phyloP scores from a whole-genome alignment of 805 yeast species.

The Saccharomyces mikatae region DNA sequence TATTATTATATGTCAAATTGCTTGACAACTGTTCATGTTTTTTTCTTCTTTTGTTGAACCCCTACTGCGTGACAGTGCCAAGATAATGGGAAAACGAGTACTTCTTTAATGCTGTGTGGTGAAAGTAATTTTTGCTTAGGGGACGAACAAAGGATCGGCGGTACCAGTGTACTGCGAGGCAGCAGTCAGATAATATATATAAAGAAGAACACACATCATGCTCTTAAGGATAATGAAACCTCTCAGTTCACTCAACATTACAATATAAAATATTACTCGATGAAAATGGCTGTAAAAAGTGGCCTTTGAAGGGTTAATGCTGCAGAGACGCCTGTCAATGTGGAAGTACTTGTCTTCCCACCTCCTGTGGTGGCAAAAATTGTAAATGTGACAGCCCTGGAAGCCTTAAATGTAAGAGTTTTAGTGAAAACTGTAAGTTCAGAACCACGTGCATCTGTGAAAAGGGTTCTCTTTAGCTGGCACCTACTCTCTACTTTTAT shows the following conservation, averaged over 20 bases:
- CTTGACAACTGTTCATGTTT: no score
- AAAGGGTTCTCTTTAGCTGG: background rate
- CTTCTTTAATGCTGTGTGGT: background rate
- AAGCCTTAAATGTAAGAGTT: background rate
- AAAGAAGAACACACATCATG: background rate
- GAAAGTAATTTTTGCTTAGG: background rate
- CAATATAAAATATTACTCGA: background rate
- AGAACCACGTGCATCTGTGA: constrained; percentile 1
- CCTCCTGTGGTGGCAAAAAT: background rate
- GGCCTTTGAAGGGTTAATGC: background rate
- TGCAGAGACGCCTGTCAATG: background rate
- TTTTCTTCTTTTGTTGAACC: background rate
- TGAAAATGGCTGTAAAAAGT: background rate
- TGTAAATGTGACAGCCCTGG: background rate
- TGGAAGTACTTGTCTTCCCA: background rate
- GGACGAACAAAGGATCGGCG: background rate
- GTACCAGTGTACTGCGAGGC: background rate
- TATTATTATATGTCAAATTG: no score
- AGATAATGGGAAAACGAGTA: background rate
- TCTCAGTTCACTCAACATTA: background rate
- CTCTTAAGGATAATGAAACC: background rate
- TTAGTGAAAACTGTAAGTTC: constrained; percentile 5
- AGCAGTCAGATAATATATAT: background rate
- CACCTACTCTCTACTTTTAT: background rate
- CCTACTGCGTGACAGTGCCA: background rate